Evolutionary conservation across 2,329 filamentous ascomycete genomes (phyloP), one percentile per base, ranked within the genome.

Genomic region (Cladophialophora psammophila): DNA sequence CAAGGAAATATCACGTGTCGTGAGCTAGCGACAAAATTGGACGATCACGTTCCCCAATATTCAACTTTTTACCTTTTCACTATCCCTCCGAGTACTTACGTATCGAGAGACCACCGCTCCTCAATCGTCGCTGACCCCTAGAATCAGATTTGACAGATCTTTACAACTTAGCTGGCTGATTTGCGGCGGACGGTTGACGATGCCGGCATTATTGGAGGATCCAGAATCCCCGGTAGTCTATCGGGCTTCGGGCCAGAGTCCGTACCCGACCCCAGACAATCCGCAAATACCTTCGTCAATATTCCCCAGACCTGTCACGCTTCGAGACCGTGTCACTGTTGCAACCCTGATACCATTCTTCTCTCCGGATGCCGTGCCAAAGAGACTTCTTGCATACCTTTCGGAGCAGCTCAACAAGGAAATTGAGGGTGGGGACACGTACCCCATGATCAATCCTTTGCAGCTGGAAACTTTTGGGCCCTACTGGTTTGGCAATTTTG

Each of bases 401-500:
- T 91, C 87, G 73, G 91, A 93, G 75, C 90, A 95, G 80, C 86
- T 96, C 74, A 94, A 94, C 78, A 90, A 91, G 79, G 93, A 96
- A 79, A 95, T 97, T 75, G 92, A 95, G 75, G 91, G 92, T 78
- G 93, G 93, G 64, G 93, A 96, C 78, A 96, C 93, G 1, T 96
- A 96, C 78, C 92, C 93, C 26, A 94, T 96, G 91, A 87, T 90
- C 73, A 89, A 94, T 60, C 83, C 88, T 18, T 87, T 96, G 79
- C 83, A 89, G 4, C 81, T 90, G n/a, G 88, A 91, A 20, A 87
- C 85, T 69, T 97, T 96, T 76, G 89, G 89, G 9, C 83, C 86
- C 61, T 95, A 96, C 80, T 97, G 93, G 93, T 94, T 97, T 78
- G 91, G 92, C 75, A 93, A 93, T 78, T 96, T 96, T 75, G 92